These are phyloP conservation scores for Pythium phragmitis DNA, from an alignment of 352 stramenopile species.

Conservation along the genomic window DNA sequence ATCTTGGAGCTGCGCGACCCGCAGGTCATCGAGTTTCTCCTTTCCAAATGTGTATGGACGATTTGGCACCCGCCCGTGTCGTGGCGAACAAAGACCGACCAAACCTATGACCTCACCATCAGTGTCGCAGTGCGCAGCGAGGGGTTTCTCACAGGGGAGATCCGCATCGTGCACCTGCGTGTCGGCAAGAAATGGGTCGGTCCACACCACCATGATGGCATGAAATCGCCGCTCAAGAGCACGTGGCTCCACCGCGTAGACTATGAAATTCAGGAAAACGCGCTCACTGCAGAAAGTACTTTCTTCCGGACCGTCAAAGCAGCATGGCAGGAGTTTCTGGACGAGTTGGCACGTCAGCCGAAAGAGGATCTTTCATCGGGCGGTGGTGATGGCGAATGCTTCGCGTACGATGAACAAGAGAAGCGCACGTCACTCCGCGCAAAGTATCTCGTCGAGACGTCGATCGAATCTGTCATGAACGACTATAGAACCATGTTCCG, in stretches of 20 bases:
- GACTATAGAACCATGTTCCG: conserved; percentile 56
- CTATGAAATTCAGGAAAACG: conserved; percentile 46
- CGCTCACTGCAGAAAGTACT: conserved; percentile 35
- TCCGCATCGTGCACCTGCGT: conserved; percentile 51
- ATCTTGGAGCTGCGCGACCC: conserved; percentile 25
- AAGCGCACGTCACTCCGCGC: conserved; percentile 51
- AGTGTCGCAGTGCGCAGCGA: conserved; percentile 40
- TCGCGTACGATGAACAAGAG: conserved; percentile 57
- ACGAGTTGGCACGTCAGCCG: conserved; percentile 47
- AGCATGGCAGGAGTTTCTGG: conserved; percentile 57
- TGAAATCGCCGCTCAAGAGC: conserved; percentile 33
- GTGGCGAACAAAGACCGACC: conserved; percentile 65
- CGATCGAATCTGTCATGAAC: conserved; percentile 48
- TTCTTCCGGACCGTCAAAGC: conserved; percentile 59
- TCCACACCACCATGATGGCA: conserved; percentile 52
- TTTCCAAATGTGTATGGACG: conserved; percentile 35
- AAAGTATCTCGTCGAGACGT: conserved; percentile 63
- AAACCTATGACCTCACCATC: conserved; percentile 61
- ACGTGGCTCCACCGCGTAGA: conserved; percentile 68
- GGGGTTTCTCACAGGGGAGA: conserved; percentile 53
- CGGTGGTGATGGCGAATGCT: conserved; percentile 29
- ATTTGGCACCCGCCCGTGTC: conserved; percentile 56
- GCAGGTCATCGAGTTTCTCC: conserved; percentile 29
- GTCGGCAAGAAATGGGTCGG: conserved; percentile 68
- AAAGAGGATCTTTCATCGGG: conserved; percentile 38